Percentiles rank a stretch among this genome's conserved stretches.
These are phyloP conservation scores for Phytophthora hibernalis DNA, from an alignment of 352 stramenopile genomes.

Conservation along the genomic window DNA sequence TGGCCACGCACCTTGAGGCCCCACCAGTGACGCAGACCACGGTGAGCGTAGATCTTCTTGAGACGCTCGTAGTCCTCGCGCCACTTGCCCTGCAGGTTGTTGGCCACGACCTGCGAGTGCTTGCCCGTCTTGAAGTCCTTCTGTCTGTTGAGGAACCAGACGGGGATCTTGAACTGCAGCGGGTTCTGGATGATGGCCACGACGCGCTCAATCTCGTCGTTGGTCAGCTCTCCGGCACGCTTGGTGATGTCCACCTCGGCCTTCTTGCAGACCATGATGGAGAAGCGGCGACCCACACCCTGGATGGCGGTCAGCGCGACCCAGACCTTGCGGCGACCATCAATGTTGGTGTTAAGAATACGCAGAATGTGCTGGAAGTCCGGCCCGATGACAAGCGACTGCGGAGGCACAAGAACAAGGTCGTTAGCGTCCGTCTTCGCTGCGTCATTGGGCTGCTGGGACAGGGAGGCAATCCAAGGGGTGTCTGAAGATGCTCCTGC, in stretches of 20 bases:
- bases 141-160: conserved; percentile 99
- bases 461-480: background rate
- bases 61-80: conserved; percentile 99
- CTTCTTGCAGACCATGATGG: conserved; percentile 99
- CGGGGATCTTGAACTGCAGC: conserved; percentile 99
- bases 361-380: conserved; percentile 99
- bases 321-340: conserved; percentile 96
- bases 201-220: conserved; percentile 99
- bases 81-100: conserved; percentile 98
- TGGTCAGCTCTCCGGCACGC: conserved; percentile 97
- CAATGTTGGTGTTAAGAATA: conserved; percentile 99
- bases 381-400: conserved; percentile 92
- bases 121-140: conserved; percentile 99
- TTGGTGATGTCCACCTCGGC: conserved; percentile 99
- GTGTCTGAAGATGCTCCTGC: conserved; percentile 1
- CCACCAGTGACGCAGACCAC: conserved; percentile 99
- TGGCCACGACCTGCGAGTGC: conserved; percentile 98
- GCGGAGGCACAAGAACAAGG: conserved; percentile 14
- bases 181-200: conserved; percentile 99
- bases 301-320: conserved; percentile 87
- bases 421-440: conserved; percentile 12
- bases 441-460: no score
- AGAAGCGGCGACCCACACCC: conserved; percentile 88
- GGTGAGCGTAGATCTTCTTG: conserved; percentile 99
- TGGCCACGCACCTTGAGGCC: conserved; percentile 99